A percentile compares a stretch with the other conserved stretches of the same genome.
Evolutionary conservation across 2,329 filamentous ascomycete genomes (phyloP).

Genomic region (Neurospora sp.): DNA sequence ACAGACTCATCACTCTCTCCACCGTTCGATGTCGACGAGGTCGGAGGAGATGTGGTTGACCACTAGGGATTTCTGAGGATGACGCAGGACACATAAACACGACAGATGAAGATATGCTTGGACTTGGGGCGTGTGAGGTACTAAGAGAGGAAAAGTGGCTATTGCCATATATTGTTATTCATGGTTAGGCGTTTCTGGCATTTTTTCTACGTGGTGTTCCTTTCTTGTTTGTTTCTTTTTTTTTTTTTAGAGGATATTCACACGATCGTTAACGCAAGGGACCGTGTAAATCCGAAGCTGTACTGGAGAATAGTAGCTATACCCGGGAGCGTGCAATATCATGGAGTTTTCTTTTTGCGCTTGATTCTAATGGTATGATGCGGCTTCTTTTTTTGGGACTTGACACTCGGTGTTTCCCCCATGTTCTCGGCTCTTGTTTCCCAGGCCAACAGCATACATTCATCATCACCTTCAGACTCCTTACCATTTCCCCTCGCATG

Average conservation of each 20-base stretch:
- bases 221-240: neutral
- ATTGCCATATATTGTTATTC: neutral
- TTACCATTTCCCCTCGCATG: neutral
- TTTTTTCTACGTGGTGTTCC: neutral
- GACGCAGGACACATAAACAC: neutral
- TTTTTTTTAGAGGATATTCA: neutral
- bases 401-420: neutral
- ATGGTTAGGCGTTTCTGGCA: neutral
- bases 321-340: neutral
- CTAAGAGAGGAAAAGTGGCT: neutral
- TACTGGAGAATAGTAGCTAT: neutral
- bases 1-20: slow-evolving; percentile 14
- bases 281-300: neutral
- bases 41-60: slow-evolving; percentile 29
- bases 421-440: neutral
- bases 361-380: neutral
- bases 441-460: neutral
- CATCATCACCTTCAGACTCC: neutral
- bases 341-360: neutral
- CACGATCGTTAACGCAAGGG: neutral
- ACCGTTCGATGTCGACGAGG: slow-evolving; percentile 29
- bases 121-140: neutral
- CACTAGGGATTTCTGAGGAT: neutral
- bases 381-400: neutral
- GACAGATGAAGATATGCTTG: neutral